Conservation (phyloP, 1,284 basidiomycete genomes). For the Trametes sp. region DNA sequence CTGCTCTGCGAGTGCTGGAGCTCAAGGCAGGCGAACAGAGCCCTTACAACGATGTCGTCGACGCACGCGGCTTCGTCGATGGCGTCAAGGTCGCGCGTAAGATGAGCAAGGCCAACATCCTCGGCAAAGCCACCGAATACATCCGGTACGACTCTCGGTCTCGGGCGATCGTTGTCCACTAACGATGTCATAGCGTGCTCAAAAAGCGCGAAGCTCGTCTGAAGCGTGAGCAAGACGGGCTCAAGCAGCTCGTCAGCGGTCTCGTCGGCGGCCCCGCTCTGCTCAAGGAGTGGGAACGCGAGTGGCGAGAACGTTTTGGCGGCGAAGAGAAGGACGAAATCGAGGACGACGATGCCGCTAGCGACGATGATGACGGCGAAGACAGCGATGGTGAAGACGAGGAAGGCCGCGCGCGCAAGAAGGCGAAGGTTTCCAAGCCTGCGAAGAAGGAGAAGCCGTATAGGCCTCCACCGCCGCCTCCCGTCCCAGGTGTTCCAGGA, state of each 20-base stretch:
- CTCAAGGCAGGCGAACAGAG: constrained; percentile 43
- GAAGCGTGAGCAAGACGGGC: constrained; percentile 74
- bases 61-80: constrained; percentile 80
- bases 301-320: constrained; percentile 76
- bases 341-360: constrained; percentile 50
- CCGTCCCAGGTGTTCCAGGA: constrained; percentile 38
- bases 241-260: constrained; percentile 69
- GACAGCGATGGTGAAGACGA: constrained; percentile 64
- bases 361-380: constrained; percentile 61
- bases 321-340: constrained; percentile 79
- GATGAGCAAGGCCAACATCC: constrained; percentile 84
- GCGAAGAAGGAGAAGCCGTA: constrained; percentile 48
- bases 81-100: constrained; percentile 86
- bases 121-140: constrained; percentile 85
- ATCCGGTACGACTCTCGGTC: constrained; percentile 54
- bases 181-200: constrained; percentile 57
- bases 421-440: constrained; percentile 51
- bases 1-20: constrained; percentile 77
- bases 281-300: constrained; percentile 75
- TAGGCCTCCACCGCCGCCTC: constrained; percentile 44
- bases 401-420: constrained; percentile 64
- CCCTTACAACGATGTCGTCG: constrained; percentile 60
- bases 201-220: constrained; percentile 77
- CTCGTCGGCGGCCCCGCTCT: constrained; percentile 76
- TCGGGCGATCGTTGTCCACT: not conserved